Evolutionary conservation across 139 green algal genomes (phyloP).

Genomic region (Marvania coccoides): DNA sequence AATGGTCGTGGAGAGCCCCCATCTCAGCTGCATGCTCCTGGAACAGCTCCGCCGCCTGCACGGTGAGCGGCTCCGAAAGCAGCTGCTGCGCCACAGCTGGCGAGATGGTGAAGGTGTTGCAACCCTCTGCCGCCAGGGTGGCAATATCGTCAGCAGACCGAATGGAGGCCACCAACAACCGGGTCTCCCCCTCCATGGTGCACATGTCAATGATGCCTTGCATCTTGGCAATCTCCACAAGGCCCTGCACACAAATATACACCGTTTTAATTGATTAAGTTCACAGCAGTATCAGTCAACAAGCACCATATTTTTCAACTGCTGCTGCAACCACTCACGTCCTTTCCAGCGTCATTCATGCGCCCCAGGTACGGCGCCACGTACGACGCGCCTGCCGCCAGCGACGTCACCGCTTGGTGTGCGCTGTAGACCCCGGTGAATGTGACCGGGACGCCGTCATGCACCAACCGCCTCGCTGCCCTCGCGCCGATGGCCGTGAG

Average conservation of each 20-base stretch:
- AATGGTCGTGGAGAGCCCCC: slow-evolving; percentile 3
- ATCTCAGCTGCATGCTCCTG: slow-evolving; percentile 29
- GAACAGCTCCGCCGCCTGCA: slow-evolving; percentile 23
- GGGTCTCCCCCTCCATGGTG: slow-evolving; percentile 15
- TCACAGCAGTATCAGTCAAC: background rate
- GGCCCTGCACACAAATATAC: slow-evolving; percentile 32
- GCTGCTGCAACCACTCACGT: slow-evolving; percentile 14
- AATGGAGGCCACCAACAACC: slow-evolving; percentile 69
- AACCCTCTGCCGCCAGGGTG: slow-evolving; percentile 48
- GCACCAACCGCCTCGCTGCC: slow-evolving; percentile 44
- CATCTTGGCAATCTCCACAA: slow-evolving; percentile 47
- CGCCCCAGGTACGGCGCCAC: slow-evolving; percentile 71
- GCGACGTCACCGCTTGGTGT: slow-evolving; percentile 51
- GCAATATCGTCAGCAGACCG: slow-evolving; percentile 43
- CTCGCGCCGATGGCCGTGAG: slow-evolving; percentile 55
- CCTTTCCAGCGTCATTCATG: slow-evolving; percentile 58
- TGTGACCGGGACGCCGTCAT: slow-evolving; percentile 46
- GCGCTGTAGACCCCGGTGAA: slow-evolving; percentile 56
- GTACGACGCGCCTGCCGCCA: slow-evolving; percentile 65
- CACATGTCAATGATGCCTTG: slow-evolving; percentile 39
- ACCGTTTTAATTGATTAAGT: background rate
- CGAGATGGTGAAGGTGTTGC: slow-evolving; percentile 77
- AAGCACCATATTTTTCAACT: background rate
- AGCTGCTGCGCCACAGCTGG: slow-evolving; percentile 47
- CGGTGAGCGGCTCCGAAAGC: slow-evolving; percentile 36